Evolutionary conservation across 176 grass and related monocot species (phyloP).

Genomic region (Paspalum notatum): DNA sequence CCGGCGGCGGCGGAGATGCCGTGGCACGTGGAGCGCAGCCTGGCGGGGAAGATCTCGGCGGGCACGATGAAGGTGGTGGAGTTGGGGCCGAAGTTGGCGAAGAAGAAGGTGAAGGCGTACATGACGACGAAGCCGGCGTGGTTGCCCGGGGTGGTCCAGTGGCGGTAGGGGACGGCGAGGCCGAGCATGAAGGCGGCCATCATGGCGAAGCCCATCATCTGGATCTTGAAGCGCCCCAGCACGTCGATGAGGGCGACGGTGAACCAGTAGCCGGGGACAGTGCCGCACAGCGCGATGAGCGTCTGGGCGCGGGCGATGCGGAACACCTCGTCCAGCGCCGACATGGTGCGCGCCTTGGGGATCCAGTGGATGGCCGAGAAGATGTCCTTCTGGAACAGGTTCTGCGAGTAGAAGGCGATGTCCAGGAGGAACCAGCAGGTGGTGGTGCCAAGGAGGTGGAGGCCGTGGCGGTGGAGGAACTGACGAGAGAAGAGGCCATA

Average conservation of each 20-base stretch:
- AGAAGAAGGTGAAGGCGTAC: background rate
- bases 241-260: conserved; percentile 42
- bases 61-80: conserved; percentile 34
- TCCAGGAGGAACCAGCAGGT: conserved; percentile 65
- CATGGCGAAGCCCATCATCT: conserved; percentile 49
- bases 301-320: background rate
- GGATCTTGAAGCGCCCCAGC: conserved; percentile 32
- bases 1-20: conserved; percentile 39
- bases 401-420: conserved; percentile 74
- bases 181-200: conserved; percentile 49
- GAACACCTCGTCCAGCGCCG: conserved; percentile 40
- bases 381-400: conserved; percentile 81
- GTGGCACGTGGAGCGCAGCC: conserved; percentile 47
- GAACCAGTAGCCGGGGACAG: conserved; percentile 50
- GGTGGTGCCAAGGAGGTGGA: conserved; percentile 43
- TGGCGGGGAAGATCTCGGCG: conserved; percentile 44
- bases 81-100: too few relatives aligned
- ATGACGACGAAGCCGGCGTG: background rate
- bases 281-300: background rate
- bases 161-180: conserved; percentile 16
- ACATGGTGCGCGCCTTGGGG: background rate
- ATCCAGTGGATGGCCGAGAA: conserved; percentile 33
- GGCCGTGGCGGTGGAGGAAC: conserved; percentile 34
- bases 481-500: conserved; percentile 16
- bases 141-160: background rate